Percentiles rank a stretch among this genome's conserved stretches.
phyloP scores from a whole-genome alignment of 495 filamentous ascomycete species.

The Podospora anserina region DNA sequence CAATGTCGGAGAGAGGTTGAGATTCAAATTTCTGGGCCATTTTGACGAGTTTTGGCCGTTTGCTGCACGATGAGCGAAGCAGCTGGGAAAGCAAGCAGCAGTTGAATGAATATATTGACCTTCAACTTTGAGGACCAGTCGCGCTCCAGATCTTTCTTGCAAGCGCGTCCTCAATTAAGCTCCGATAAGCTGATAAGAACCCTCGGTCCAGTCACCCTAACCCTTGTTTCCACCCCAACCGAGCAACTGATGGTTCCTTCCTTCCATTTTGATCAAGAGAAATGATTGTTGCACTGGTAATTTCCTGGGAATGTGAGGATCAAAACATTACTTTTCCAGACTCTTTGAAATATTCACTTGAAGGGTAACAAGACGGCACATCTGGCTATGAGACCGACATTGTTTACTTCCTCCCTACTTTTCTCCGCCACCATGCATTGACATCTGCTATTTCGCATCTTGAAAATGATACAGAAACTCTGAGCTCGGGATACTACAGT shows the following conservation, averaged over 20 bases:
- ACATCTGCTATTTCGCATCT: not conserved
- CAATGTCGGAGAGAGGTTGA: conserved; percentile 2
- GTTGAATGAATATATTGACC: not conserved
- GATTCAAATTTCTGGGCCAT: conserved; percentile 12
- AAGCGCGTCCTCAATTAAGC: not conserved
- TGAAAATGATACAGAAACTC: not conserved
- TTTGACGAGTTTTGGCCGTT: not conserved
- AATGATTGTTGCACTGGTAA: not conserved
- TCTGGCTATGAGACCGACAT: not conserved
- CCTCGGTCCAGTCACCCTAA: not conserved
- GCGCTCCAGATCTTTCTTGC: not conserved
- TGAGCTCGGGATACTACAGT: not conserved
- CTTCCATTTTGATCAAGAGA: not conserved
- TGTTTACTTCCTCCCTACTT: not conserved
- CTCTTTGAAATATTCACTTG: not conserved
- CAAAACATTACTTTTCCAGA: not conserved
- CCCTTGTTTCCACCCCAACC: not conserved
- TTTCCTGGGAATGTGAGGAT: not conserved
- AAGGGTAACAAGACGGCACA: not conserved
- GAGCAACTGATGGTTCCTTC: not conserved
- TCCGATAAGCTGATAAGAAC: not conserved
- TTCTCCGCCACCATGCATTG: not conserved
- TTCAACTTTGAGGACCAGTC: not conserved
- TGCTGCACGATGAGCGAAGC: not conserved
- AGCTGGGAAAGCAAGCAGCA: not conserved